A percentile compares a stretch with the other conserved stretches of the same genome.
Conservation (phyloP, 2,329 filamentous ascomycete genomes). For the Capronia americana region DNA sequence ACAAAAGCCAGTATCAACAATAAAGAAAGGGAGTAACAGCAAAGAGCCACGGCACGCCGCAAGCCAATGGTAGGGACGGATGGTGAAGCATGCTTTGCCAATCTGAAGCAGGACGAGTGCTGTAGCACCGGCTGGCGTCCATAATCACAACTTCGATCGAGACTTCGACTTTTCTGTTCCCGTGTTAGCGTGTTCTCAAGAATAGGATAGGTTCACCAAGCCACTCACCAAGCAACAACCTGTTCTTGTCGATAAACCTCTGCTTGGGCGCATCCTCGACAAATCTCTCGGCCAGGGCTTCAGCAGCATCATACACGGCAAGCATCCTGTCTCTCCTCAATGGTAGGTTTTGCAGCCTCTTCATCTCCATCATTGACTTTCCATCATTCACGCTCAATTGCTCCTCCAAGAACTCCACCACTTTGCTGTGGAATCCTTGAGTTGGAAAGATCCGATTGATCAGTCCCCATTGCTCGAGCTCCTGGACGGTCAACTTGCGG, state of each 20-base stretch:
- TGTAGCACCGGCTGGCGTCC: not conserved
- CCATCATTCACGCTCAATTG: slow-evolving; percentile 60
- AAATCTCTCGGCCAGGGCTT: slow-evolving; percentile 58
- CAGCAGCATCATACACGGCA: slow-evolving; percentile 55
- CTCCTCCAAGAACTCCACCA: slow-evolving; percentile 51
- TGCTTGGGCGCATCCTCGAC: slow-evolving; percentile 55
- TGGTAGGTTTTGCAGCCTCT: slow-evolving; percentile 57
- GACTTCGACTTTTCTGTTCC: not conserved
- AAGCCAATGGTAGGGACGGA: not conserved
- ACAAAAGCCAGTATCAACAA: not conserved
- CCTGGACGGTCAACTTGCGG: slow-evolving; percentile 52
- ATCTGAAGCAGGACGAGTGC: not conserved
- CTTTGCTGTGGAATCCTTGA: slow-evolving; percentile 51
- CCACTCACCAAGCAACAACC: slow-evolving; percentile 27
- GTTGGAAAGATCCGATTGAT: slow-evolving; percentile 55
- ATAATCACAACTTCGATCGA: slow-evolving; percentile 1
- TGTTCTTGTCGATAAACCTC: slow-evolving; percentile 52
- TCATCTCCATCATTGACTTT: slow-evolving; percentile 61
- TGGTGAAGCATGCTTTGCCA: not conserved
- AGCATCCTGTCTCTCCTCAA: slow-evolving; percentile 54
- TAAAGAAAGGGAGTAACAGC: not conserved
- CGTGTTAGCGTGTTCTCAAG: not conserved
- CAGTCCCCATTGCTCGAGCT: slow-evolving; percentile 53
- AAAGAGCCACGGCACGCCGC: not conserved
- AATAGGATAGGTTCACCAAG: not conserved